Percentiles rank a stretch among this genome's conserved stretches.
Evolutionary conservation across 2,329 filamentous ascomycete species (phyloP).

Genomic region (Penicillium rolfsii): DNA sequence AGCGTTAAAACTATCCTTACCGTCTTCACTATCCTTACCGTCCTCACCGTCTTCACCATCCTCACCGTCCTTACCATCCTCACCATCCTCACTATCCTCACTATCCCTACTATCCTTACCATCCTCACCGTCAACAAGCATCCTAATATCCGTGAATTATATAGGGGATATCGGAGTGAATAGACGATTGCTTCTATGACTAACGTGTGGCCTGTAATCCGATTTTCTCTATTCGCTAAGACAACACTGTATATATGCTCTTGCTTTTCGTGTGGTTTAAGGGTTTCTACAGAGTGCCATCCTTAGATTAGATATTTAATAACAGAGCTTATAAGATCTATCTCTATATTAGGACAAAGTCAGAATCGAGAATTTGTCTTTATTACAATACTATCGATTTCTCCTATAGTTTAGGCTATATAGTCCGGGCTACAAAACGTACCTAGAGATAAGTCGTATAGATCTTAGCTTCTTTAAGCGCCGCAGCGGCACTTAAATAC

Average conservation of each 20-base stretch:
- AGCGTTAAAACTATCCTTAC: too few relatives aligned
- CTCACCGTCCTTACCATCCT: too few relatives aligned
- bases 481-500: neutral
- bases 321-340: too few relatives aligned
- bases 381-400: neutral
- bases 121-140: neutral
- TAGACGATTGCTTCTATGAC: neutral
- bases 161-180: neutral
- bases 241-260: neutral
- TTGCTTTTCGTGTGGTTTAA: neutral
- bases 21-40: too few relatives aligned
- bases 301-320: too few relatives aligned
- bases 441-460: neutral
- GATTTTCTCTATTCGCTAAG: neutral
- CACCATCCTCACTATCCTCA: neutral
- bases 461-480: neutral
- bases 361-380: slow-evolving; percentile 1
- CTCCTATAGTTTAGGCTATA: neutral
- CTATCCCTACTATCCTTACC: too few relatives aligned
- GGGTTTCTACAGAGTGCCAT: too few relatives aligned
- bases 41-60: too few relatives aligned
- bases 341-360: neutral
- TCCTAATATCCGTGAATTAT: neutral
- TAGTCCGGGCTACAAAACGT: neutral
- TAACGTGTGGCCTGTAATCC: too few relatives aligned